Evolutionary conservation across 805 yeast species (phyloP), one percentile per base, ranked within the genome.

Genomic region (baker's yeast (Saccharomyces cerevisiae)): DNA sequence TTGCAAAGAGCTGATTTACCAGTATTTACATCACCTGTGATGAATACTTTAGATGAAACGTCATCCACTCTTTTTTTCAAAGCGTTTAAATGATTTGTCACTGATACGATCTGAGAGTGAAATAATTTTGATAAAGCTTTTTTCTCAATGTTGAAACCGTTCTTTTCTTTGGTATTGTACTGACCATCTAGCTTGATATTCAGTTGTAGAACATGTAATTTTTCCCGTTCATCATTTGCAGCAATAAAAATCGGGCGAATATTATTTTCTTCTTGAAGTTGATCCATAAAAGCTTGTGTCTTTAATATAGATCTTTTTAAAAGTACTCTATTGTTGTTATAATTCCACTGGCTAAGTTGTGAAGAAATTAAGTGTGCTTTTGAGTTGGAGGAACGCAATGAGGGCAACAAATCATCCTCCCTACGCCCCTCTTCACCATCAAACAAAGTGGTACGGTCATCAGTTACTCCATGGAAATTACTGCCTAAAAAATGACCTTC

Each of bases 1-100:
- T 94, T 94, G 70, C 99, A 94, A 63, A 94, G 89, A 1, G 96
- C 87, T 1, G 97, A 89, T 66, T 94, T 94, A 2, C 99, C 99
- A 0, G 99, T 87, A 67, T 94, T 94, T 60, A 94, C 78, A 69
- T 94, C 99, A 51, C 99, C 99, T 2, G 99, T 95, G 41, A 94
- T 91, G 57, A 94, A 83, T 1, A 94, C 97, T 63, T 92, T 92
- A 2, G 98, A 91, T 0, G 92, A 80, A 0, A 94, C 89, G 63
- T 95, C 97, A 59, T 86, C 94, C 14, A 94, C 84, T 61, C 99
- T 79, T 50, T 85, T 94, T 58, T 83, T 82, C 57, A 95, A 73
- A 17, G 90, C 81, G 6, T 72, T 62, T 50, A 92, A 72, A 65
- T 91, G 97, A 59, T 80, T 81, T 10, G 80, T 70, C 21, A 85